Percentiles rank a stretch among this genome's conserved stretches.
These are phyloP conservation scores for Daldinia caldariorum DNA, from an alignment of 495 filamentous ascomycete genomes.

Conservation along the genomic window DNA sequence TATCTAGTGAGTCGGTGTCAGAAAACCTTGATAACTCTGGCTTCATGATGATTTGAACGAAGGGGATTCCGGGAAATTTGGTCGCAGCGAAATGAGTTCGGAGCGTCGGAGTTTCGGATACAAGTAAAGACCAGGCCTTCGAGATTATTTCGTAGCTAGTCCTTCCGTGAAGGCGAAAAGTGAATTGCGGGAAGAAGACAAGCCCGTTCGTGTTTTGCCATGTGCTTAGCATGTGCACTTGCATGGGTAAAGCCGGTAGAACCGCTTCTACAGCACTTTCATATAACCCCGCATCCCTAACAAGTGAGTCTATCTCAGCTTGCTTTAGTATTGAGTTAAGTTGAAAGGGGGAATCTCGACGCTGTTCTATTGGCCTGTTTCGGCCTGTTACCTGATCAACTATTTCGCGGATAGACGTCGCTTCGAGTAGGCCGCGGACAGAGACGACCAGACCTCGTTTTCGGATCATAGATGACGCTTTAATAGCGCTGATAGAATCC, in stretches of 20 bases:
- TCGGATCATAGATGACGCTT: conserved; percentile 70
- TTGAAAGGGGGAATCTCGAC: background rate
- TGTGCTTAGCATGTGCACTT: conserved; percentile 73
- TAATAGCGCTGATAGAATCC: conserved; percentile 90
- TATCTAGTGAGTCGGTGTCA: conserved; percentile 9
- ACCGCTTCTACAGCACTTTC: conserved; percentile 61
- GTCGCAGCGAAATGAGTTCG: conserved; percentile 69
- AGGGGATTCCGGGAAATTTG: conserved; percentile 53
- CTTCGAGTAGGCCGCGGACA: conserved; percentile 73
- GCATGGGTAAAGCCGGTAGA: conserved; percentile 73
- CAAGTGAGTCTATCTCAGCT: conserved; percentile 46
- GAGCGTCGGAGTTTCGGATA: conserved; percentile 64
- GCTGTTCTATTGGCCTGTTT: background rate
- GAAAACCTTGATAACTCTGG: conserved; percentile 18
- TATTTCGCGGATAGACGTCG: conserved; percentile 70
- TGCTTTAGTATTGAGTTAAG: conserved; percentile 42
- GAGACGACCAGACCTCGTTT: conserved; percentile 66
- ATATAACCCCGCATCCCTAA: conserved; percentile 47
- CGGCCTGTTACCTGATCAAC: conserved; percentile 30
- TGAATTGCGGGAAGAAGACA: conserved; percentile 72
- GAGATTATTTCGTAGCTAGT: conserved; percentile 51
- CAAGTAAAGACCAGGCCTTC: conserved; percentile 66
- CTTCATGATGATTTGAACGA: conserved; percentile 63
- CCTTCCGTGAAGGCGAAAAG: conserved; percentile 55
- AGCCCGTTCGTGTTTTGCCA: conserved; percentile 71